Evolutionary conservation across 1,284 basidiomycete genomes (phyloP), one percentile per base, ranked within the genome.

Genomic region (Prillingera fragicola): DNA sequence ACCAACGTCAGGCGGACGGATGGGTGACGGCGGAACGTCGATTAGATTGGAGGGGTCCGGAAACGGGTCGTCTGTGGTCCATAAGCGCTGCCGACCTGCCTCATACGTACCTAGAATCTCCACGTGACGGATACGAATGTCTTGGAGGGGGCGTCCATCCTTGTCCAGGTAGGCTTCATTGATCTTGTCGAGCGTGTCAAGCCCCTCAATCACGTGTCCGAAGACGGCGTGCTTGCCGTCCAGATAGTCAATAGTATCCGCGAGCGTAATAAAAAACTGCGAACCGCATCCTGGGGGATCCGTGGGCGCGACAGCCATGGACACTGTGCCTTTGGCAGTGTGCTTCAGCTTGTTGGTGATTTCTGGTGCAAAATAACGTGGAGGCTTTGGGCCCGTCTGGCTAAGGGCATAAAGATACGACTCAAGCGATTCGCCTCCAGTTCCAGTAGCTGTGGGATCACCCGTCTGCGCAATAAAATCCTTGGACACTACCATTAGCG

Each of bases 151-250:
- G 45, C 91, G 72, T 8, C 87, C 87, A 19, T 87, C 83, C 57
- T 87, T 81, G 67, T 96, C 94, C 12, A 84, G 79, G 63, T 85
- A 92, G 1, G 87, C 82, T 34, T 92, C 87, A 69, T 95, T 96
- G 57, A 98, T 74, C 74, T 89, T 92, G 62, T 91, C 87, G 51
- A 98, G 72, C 8, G 88, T 90, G 22, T 96, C 92, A 17, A 88
- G 67, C 0, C 95, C 94, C 67, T 98, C 94, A 5, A 97, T 88
- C 9, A 97, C 87, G 61, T 84, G 84, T 9, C 92, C 94, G 67
- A 98, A 97, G 2, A 91, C 88, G 0, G 87, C 86, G 63, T 98
- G 94, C 65, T 90, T 92, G 43, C 88, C 88, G 60, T 98, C 94
- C 27, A 98, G 78, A 64, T 96, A 97, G 54, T 92, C 88, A 61